phyloP scores from a whole-genome alignment of 2,329 filamentous ascomycete genomes.

The Xylariomycetidae sp. region DNA sequence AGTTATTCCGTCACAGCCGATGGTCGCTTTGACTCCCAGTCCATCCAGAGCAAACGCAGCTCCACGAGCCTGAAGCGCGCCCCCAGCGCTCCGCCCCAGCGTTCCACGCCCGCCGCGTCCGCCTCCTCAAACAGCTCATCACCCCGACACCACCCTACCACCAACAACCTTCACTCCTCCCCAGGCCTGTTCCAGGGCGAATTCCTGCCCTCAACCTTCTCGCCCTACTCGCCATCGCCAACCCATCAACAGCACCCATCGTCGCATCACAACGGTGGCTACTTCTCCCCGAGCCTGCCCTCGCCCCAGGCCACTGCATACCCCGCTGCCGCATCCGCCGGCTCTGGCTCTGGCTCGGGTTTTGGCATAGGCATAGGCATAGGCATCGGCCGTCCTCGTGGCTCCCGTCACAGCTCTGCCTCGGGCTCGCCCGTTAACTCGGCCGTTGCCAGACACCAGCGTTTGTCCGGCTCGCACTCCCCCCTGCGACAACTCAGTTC shows the following conservation, averaged over 20 bases:
- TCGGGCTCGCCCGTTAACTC: too few species aligned
- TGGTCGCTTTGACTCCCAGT: conserved; percentile 49
- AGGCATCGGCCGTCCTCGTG: too few species aligned
- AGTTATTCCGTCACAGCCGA: conserved; percentile 42
- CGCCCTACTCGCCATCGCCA: conserved; percentile 32
- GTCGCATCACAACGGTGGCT: too few species aligned
- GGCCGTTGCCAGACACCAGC: too few species aligned
- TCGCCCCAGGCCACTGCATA: conserved; percentile 15
- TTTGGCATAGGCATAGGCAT: conserved; percentile 5
- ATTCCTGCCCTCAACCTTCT: conserved; percentile 35
- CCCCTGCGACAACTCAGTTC: conserved; percentile 34
- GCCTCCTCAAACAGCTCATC: conserved; percentile 38
- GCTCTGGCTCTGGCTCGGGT: conserved; percentile 9
- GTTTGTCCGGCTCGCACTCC: conserved; percentile 28
- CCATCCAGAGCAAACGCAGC: conserved; percentile 57
- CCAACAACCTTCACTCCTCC: conserved; percentile 24
- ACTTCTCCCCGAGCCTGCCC: too few species aligned
- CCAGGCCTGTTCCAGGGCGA: conserved; percentile 40
- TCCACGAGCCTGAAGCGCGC: conserved; percentile 56
- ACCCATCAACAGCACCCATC: too few species aligned
- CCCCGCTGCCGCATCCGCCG: conserved; percentile 14
- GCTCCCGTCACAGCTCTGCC: too few species aligned
- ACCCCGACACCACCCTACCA: conserved; percentile 37
- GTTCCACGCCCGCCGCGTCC: conserved; percentile 17
- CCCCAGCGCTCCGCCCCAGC: conserved; percentile 50